Evolutionary conservation across 2,329 filamentous ascomycete species (phyloP), one percentile per base, ranked within the genome.

Genomic region (Sporothrix brunneoviolacea): DNA sequence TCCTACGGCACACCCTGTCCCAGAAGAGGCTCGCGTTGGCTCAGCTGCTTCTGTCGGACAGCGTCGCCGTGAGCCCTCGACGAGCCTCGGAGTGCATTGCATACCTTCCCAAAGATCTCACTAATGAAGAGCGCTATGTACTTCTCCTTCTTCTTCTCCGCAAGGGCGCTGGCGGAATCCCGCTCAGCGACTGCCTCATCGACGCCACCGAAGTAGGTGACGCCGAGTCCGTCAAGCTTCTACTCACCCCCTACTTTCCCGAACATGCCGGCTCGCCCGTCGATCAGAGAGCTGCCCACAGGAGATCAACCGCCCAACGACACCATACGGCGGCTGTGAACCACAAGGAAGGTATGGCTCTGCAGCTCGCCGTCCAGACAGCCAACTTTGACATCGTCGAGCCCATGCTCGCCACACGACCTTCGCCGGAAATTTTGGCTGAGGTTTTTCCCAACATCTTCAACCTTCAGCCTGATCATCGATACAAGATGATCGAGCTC

Each of bases 311-410:
- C 18, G 12, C n/a, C 22, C 24, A 48, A 65, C 66, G 68, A 28
- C 76, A 79, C 51, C 70, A 70, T 16, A 67, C 70, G 6, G 77
- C 77, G 7, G 77, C 77, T 3, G 71, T 75, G 3, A 71, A 80
- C 51, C 65, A 78, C 53, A 73, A 73, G 43, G 70, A 69, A 4
- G 77, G 76, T 0, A 61, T 76, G 50, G 77, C 77, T 0, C 61
- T 82, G 24, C 68, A 71, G 24, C 66, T 71, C 9, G 75, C 77
- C 0, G 68, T 80, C 1, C 62, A 71, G 32, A 68, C 69, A 30
- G 69, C 66, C 6, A 70, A 79, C 50, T 52, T 66, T 2, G 56
- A 64, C 1, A 71, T 80, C 60, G 68, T 72, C 1, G 65, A 68
- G 33, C 62, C 64, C 24, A 71, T 82, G 4, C 62, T 82, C 8